These are phyloP conservation scores for Neofusicoccum cordaticola DNA, from an alignment of 2,329 filamentous ascomycete species.

Conservation along the genomic window DNA sequence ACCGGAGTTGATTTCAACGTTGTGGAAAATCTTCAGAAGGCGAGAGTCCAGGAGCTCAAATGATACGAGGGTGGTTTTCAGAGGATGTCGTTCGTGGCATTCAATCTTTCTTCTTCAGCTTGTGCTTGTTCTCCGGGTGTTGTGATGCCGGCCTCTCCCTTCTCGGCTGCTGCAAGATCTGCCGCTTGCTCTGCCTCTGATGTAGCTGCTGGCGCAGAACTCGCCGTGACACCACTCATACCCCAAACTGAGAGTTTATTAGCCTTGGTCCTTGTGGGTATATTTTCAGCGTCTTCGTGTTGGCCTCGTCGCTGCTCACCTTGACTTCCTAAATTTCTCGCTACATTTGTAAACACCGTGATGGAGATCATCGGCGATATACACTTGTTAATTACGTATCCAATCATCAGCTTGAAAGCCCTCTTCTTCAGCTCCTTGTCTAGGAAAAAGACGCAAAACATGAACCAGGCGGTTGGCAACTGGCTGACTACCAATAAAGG, in stretches of 20 bases:
- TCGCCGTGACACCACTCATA: slow-evolving; percentile 8
- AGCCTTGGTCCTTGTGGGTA: not conserved
- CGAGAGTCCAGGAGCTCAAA: slow-evolving; percentile 29
- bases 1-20: slow-evolving; percentile 42
- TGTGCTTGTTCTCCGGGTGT: not conserved
- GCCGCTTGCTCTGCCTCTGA: slow-evolving; percentile 12
- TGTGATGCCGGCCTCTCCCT: not conserved
- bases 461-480: slow-evolving; percentile 23
- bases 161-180: not conserved
- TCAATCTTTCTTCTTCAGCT: not conserved
- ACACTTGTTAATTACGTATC: slow-evolving; percentile 23
- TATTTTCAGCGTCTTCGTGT: not conserved
- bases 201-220: slow-evolving; percentile 4
- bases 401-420: slow-evolving; percentile 23
- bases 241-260: slow-evolving; percentile 1
- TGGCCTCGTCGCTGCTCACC: not conserved
- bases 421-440: slow-evolving; percentile 21
- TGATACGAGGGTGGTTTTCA: not conserved
- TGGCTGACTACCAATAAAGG: slow-evolving; percentile 22
- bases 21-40: slow-evolving; percentile 34
- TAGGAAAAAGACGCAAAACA: slow-evolving; percentile 19
- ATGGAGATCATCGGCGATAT: slow-evolving; percentile 23
- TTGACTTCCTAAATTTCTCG: slow-evolving; percentile 24
- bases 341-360: slow-evolving; percentile 24
- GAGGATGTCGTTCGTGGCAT: not conserved